A percentile compares a stretch with the other conserved stretches of the same genome.
Evolutionary conservation across 257 asterid genomes (phyloP).

Genomic region (Penstemon eatonii): DNA sequence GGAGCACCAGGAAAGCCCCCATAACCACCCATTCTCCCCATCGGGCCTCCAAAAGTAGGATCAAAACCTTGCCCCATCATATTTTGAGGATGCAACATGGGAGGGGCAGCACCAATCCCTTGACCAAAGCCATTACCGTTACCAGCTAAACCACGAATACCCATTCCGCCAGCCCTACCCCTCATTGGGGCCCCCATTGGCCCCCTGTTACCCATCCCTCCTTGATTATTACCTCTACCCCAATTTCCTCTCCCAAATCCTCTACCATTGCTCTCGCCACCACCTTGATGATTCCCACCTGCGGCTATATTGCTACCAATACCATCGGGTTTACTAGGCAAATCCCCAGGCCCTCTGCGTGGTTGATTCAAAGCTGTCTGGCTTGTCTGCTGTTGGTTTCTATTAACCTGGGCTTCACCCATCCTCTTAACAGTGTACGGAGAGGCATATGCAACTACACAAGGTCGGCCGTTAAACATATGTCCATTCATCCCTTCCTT

Average conservation of each 20-base stretch:
- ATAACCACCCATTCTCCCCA: constrained; percentile 83
- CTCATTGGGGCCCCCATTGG: constrained; percentile 43
- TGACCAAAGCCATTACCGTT: constrained; percentile 74
- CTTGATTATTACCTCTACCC: constrained; percentile 69
- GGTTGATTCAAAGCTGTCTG: constrained; percentile 49
- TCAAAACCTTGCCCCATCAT: constrained; percentile 98
- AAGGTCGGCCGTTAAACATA: constrained; percentile 78
- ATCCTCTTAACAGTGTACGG: constrained; percentile 76
- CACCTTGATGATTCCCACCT: constrained; percentile 53
- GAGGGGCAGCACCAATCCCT: constrained; percentile 73
- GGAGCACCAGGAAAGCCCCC: constrained; percentile 87
- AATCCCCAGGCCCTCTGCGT: constrained; percentile 61
- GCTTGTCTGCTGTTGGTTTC: constrained; percentile 60
- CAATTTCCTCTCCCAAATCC: constrained; percentile 87
- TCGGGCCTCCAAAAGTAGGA: constrained; percentile 88
- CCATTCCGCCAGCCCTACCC: constrained; percentile 63
- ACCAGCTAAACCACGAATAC: constrained; percentile 67
- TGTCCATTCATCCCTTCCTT: constrained; percentile 87
- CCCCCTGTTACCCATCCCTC: constrained; percentile 54
- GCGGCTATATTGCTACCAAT: constrained; percentile 45
- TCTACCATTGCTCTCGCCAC: constrained; percentile 47
- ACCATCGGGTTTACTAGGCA: constrained; percentile 47
- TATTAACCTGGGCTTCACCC: constrained; percentile 75
- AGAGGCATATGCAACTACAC: constrained; percentile 93
- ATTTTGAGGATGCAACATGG: constrained; percentile 76